Percentiles rank a stretch among this genome's conserved stretches.
These are phyloP conservation scores for Naegleria lovaniensis DNA, from an alignment of 208 protist species.

Conservation along the genomic window DNA sequence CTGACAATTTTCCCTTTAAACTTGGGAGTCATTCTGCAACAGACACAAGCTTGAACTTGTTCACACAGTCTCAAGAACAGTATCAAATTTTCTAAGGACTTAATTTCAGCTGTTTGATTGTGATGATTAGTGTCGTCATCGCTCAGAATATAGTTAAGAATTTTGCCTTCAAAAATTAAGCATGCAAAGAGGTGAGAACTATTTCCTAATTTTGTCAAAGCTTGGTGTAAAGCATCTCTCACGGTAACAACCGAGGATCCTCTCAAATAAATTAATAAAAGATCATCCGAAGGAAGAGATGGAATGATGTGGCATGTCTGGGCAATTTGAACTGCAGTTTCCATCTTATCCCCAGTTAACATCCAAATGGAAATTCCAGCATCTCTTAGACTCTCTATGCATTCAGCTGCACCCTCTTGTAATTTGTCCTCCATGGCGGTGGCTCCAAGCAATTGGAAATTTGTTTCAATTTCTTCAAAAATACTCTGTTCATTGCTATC, in stretches of 20 bases:
- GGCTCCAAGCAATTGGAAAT: conserved; percentile 74
- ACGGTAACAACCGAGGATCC: background rate
- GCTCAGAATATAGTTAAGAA: background rate
- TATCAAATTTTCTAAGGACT: background rate
- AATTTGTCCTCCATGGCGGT: conserved; percentile 95
- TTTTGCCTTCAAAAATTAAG: conserved; percentile 18
- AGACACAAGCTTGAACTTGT: conserved; percentile 39
- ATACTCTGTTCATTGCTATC: background rate
- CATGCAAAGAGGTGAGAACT: background rate
- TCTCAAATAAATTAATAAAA: background rate
- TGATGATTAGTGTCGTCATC: background rate
- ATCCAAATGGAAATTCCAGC: conserved; percentile 87
- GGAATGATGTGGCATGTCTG: conserved; percentile 48
- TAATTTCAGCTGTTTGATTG: too few relatives aligned
- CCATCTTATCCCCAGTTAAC: conserved; percentile 96
- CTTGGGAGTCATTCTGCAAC: conserved; percentile 65
- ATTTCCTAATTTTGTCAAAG: background rate
- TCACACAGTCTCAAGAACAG: conserved; percentile 43
- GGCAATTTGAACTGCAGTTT: conserved; percentile 94
- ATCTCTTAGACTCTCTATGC: conserved; percentile 60
- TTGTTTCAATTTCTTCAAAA: conserved; percentile 54
- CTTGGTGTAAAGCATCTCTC: background rate
- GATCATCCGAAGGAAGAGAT: background rate
- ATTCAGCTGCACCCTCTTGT: conserved; percentile 84
- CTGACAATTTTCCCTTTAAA: conserved; percentile 78